Percentiles rank a stretch among this genome's conserved stretches.
Evolutionary conservation across 148 eudicot genomes (phyloP).

Genomic region (Beta vulgaris): DNA sequence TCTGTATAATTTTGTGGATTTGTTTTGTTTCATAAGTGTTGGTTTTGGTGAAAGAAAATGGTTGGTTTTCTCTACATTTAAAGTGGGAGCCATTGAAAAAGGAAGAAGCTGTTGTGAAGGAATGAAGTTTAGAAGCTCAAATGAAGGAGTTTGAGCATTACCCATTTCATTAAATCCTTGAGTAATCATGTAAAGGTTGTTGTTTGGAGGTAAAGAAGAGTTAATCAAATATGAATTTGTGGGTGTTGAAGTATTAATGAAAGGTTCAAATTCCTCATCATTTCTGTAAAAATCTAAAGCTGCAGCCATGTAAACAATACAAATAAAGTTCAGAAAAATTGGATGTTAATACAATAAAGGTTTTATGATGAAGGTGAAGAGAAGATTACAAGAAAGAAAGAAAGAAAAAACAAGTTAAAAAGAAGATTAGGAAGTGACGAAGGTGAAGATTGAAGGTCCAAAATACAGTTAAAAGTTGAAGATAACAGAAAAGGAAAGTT

Average conservation of each 20-base stretch:
- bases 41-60: conserved; percentile 43
- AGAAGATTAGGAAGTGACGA: neutral
- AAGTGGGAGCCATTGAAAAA: conserved; percentile 9
- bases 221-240: conserved; percentile 1
- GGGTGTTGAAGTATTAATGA: conserved; percentile 8
- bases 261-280: conserved; percentile 29
- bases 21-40: conserved; percentile 42
- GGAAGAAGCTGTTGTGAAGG: conserved; percentile 50
- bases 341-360: too few species aligned
- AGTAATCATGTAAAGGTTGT: conserved; percentile 17
- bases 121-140: conserved; percentile 24
- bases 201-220: conserved; percentile 19
- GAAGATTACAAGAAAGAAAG: neutral
- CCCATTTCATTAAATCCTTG: conserved; percentile 21
- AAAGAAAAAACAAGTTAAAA: neutral
- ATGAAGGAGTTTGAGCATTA: conserved; percentile 12
- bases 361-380: neutral
- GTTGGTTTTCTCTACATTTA: neutral
- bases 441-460: neutral
- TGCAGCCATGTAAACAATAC: conserved; percentile 31
- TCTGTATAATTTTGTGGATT: conserved; percentile 60
- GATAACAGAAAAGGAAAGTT: neutral
- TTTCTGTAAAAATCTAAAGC: conserved; percentile 18
- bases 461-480: too few species aligned
- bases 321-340: neutral